Conservation (phyloP, 1,139 yeast species). For the Magnusiomyces suaveolens region DNA sequence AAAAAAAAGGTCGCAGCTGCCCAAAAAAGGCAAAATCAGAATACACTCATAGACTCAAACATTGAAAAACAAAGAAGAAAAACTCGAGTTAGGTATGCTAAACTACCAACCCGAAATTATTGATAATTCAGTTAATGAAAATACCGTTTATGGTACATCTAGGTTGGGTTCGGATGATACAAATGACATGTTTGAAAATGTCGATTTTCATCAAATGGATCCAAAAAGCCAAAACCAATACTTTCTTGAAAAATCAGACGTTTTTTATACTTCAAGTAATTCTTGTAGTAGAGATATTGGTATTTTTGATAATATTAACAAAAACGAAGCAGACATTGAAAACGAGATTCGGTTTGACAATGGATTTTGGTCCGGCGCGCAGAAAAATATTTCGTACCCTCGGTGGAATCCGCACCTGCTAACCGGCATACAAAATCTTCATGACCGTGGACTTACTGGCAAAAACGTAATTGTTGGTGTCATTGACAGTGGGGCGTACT, state of each 20-base stretch:
- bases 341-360: neutral
- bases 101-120: neutral
- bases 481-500: conserved; percentile 18
- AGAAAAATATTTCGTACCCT: neutral
- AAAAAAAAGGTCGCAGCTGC: no score
- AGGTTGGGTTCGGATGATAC: no score
- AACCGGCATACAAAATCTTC: conserved; percentile 18
- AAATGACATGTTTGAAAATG: neutral
- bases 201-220: neutral
- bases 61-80: no score
- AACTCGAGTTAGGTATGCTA: neutral
- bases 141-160: no score
- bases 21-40: no score
- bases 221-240: neutral
- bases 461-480: conserved; percentile 15
- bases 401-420: conserved; percentile 17
- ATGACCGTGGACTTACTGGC: conserved; percentile 14
- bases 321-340: neutral
- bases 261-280: neutral
- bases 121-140: no score
- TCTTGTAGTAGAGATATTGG: neutral
- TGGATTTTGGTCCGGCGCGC: neutral
- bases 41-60: no score
- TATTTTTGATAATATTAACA: neutral
- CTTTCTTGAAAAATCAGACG: neutral